Evolutionary conservation across 176 grass and related monocot species (phyloP).

Genomic region (Oropetium thomaeum): DNA sequence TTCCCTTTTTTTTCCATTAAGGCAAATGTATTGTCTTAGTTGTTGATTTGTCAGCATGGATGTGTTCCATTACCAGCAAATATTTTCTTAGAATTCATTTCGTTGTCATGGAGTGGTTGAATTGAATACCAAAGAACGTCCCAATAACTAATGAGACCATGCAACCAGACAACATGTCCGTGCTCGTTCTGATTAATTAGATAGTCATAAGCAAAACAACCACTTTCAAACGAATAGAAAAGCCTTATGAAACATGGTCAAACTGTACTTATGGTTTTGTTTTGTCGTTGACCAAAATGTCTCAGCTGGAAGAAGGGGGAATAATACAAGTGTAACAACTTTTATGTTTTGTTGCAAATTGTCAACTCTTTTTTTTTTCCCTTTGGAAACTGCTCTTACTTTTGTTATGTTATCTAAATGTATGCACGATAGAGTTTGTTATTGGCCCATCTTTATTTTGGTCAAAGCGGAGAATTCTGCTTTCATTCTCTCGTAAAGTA

Average conservation of each 20-base stretch:
- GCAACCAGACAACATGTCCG: background rate
- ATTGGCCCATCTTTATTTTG: constrained; percentile 7
- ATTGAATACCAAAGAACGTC: background rate
- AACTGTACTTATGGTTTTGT: constrained; percentile 8
- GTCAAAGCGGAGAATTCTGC: constrained; percentile 8
- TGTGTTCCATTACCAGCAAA: background rate
- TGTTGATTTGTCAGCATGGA: constrained; percentile 27
- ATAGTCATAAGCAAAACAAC: constrained; percentile 25
- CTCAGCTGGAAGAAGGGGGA: background rate
- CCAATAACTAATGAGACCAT: background rate
- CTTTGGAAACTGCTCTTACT: background rate
- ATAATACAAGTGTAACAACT: constrained; percentile 14
- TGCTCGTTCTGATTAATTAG: background rate
- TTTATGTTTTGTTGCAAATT: constrained; percentile 25
- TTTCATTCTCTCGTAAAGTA: background rate
- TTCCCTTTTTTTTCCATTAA: background rate
- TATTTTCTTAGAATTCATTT: background rate
- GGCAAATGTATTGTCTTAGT: background rate
- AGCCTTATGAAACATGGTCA: background rate
- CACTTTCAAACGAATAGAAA: background rate
- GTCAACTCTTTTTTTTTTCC: constrained; percentile 1
- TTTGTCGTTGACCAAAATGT: constrained; percentile 23
- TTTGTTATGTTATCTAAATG: background rate
- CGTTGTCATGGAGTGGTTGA: background rate
- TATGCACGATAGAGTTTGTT: background rate